Evolutionary conservation across 2,329 filamentous ascomycete species (phyloP).

Genomic region (Colletotrichum sidae): DNA sequence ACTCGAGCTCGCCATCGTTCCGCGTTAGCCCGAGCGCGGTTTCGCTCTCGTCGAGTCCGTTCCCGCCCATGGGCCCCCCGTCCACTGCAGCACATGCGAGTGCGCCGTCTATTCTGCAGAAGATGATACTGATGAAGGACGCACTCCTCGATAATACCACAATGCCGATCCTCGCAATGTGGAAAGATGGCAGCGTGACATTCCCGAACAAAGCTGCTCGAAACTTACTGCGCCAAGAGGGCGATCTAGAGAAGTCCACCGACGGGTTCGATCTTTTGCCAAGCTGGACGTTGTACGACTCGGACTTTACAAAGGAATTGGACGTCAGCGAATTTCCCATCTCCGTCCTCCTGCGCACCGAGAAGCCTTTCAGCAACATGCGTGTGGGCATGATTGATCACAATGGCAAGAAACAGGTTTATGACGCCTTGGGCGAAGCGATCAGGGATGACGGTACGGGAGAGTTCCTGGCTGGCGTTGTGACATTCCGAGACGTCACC

Average conservation of each 20-base stretch:
- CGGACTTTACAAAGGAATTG: slow-evolving; percentile 72
- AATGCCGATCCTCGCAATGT: slow-evolving; percentile 82
- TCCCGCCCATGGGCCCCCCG: slow-evolving; percentile 76
- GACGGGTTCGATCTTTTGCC: slow-evolving; percentile 68
- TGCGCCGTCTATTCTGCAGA: slow-evolving; percentile 76
- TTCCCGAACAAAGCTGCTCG: slow-evolving; percentile 78
- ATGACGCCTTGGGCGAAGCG: slow-evolving; percentile 75
- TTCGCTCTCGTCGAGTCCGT: slow-evolving; percentile 67
- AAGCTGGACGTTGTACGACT: slow-evolving; percentile 72
- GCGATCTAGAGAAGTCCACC: slow-evolving; percentile 52
- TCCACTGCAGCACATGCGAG: slow-evolving; percentile 64
- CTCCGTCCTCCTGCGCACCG: slow-evolving; percentile 70
- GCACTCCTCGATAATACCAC: slow-evolving; percentile 80
- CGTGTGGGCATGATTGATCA: slow-evolving; percentile 73
- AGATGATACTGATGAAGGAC: slow-evolving; percentile 81
- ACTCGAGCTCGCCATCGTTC: slow-evolving; percentile 59
- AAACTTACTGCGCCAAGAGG: slow-evolving; percentile 58
- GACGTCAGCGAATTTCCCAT: slow-evolving; percentile 74
- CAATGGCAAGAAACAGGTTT: slow-evolving; percentile 65
- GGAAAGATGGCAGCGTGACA: slow-evolving; percentile 81
- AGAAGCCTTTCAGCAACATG: slow-evolving; percentile 67
- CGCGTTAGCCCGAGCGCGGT: slow-evolving; percentile 62
- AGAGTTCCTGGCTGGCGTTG: slow-evolving; percentile 79
- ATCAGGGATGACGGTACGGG: slow-evolving; percentile 75
- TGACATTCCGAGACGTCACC: slow-evolving; percentile 80